phyloP scores from a whole-genome alignment of 805 yeast genomes.

The Schizosaccharomyces osmophilus region DNA sequence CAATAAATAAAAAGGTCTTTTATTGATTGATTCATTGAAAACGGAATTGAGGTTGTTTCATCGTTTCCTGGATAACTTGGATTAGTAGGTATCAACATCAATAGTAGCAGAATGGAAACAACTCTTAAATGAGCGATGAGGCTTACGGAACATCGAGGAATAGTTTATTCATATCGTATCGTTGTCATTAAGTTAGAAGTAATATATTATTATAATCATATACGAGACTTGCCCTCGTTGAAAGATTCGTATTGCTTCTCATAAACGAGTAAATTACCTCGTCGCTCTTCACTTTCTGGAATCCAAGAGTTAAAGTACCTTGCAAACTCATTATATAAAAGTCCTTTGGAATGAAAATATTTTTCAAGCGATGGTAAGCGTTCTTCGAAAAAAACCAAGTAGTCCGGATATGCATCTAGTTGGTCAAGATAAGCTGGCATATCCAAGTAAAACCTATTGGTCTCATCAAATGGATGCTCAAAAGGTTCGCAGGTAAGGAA shows the following conservation, averaged over 20 bases:
- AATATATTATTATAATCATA: background rate
- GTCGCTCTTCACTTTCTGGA: background rate
- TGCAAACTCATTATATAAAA: background rate
- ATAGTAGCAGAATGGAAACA: no score
- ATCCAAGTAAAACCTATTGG: slow-evolving; percentile 56
- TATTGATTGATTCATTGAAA: no score
- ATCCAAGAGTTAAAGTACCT: background rate
- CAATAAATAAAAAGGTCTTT: no score
- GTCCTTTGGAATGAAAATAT: background rate
- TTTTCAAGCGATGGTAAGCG: background rate
- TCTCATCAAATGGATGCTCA: slow-evolving; percentile 39
- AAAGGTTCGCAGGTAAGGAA: slow-evolving; percentile 87
- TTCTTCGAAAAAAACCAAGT: slow-evolving; percentile 43
- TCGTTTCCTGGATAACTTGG: no score
- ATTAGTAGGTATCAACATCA: no score
- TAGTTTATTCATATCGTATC: no score
- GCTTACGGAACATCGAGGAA: no score
- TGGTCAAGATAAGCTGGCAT: slow-evolving; percentile 23
- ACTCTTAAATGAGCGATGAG: no score
- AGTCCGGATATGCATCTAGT: slow-evolving; percentile 41
- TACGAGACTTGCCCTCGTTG: background rate
- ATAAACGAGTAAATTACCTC: background rate
- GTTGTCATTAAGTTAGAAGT: no score
- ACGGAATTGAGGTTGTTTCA: no score
- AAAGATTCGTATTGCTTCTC: background rate